Base-by-base conservation (phyloP, 192 early-diverging fungal genomes). In the Borealophlyctis nickersoniae region DNA sequence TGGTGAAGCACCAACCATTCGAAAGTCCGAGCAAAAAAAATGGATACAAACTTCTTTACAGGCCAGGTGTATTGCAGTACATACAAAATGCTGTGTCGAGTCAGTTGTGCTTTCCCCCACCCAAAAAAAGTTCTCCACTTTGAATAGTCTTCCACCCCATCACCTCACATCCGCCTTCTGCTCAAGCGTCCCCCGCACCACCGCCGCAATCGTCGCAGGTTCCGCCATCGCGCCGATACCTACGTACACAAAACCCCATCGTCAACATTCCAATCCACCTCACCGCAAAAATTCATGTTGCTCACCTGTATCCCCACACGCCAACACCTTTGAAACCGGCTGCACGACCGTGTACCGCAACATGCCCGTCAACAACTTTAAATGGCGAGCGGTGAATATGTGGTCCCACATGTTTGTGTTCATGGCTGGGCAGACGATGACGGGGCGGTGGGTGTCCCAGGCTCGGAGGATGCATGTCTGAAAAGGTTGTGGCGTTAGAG, bases 381-480 rank as follows among this genome's bases (percentile, higher is more conserved):
- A 63, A 69, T 97, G 96, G 32, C 70, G 73, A 3, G 63, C 72
- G 0, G 96, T 97, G 49, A 94, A 84, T 23, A 91, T 92, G 74
- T 98, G 93, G 34, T 88, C 84, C 91, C 92, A 98, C 96, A 97
- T 96, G 77, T 84, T 79, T 3, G 92, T 95, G 63, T 97, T 96
- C 94, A 98, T 98, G 24, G 94, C 94, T 4, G 94, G 96, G 60
- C 88, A 91, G 4, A 91, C 80, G 16, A 93, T 59, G 1, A 95
- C 82, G 0, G 89, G 89, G 52, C 84, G 85, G 13, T 53, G 56
- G 28, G 75, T 72, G 66, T 94, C 89, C 94, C 96, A 98, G 0
- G 96, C 96, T 4, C 96, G 67, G 28, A 95, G 62, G 22, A 94
- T 80, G 66, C 92, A 94, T 1, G 93, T 95, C 89, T 91, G 61